Evolutionary conservation across 2,329 filamentous ascomycete species (phyloP).

Genomic region (Colletotrichum zoysiae): DNA sequence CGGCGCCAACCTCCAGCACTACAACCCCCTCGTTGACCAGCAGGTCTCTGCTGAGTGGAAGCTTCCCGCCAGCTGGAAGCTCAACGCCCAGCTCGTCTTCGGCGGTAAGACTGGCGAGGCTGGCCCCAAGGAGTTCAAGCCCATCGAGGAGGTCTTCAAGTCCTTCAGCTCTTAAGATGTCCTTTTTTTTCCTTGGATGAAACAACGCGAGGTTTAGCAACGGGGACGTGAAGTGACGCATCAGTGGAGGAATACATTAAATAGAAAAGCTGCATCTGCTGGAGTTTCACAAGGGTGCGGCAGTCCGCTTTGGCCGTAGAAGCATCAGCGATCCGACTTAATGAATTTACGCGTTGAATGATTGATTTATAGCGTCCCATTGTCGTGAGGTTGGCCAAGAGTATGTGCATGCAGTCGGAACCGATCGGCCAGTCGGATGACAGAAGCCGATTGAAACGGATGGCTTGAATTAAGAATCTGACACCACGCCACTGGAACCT

Average conservation of each 20-base stretch:
- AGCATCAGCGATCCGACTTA: slow-evolving; percentile 28
- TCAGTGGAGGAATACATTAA: slow-evolving; percentile 3
- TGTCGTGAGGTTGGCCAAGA: neutral
- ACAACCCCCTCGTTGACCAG: slow-evolving; percentile 86
- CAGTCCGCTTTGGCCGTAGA: neutral
- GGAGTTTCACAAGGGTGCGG: slow-evolving; percentile 24
- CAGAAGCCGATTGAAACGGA: neutral
- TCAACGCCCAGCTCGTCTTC: slow-evolving; percentile 89
- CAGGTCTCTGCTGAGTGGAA: slow-evolving; percentile 78
- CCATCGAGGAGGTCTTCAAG: slow-evolving; percentile 77
- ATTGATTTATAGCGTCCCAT: slow-evolving; percentile 20
- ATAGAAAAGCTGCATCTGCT: slow-evolving; percentile 16
- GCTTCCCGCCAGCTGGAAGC: slow-evolving; percentile 78
- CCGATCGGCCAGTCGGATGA: slow-evolving; percentile 1
- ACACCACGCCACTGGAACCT: neutral
- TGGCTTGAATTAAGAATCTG: slow-evolving; percentile 28
- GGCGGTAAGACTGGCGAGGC: slow-evolving; percentile 71
- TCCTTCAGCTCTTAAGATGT: slow-evolving; percentile 64
- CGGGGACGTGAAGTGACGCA: neutral
- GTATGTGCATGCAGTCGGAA: neutral
- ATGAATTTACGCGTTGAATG: slow-evolving; percentile 37
- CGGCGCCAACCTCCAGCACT: slow-evolving; percentile 92
- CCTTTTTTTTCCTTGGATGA: neutral
- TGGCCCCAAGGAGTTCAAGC: slow-evolving; percentile 73
- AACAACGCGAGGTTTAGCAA: neutral